Evolutionary conservation across 352 stramenopile genomes (phyloP), one percentile per base, ranked within the genome.

Genomic region (Phytophthora crassamura): DNA sequence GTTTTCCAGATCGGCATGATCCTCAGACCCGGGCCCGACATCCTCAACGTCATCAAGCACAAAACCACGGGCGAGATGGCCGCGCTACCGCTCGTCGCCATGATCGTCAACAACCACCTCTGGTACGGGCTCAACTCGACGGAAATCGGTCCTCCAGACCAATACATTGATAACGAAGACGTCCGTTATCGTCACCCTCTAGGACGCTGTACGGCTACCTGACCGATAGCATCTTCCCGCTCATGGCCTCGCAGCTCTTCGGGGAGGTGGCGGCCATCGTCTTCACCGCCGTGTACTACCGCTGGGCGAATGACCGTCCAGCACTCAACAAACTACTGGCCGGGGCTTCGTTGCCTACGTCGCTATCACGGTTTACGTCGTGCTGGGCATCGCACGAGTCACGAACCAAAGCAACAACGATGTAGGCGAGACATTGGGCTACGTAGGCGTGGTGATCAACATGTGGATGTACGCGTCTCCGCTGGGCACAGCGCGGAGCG

Each of bases 391-490:
- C 11, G 38, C 54, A 10, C 40, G 61, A 7, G 63, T 77, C 15
- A 86, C 74, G 12, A 39, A 69, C 34, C 74, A 82, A 52, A 65
- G 48, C 1, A 4, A 73, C 15, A 38, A 73, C 33, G 32, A 81
- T 36, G 65, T 77, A 3, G 58, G 55, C 14, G 59, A 75, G 20
- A 70, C 64, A 3, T 45, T 82, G 4, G 77, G 77, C 3, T 69
- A 73, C 10, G 69, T 72, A 30, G 67, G 62, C 5, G 38, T 73
- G 16, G 47, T 69, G 20, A 59, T 69, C 58, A 73, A 69, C 28
- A 45, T 77, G 18, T 67, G 64, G 42, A 69, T 77, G 49, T 77
- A 74, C 47, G 59, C 59, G 50, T 78, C 65, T 36, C 65, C 65
- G 0, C 33, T 78, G 35, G 65, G 60, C 33, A 78, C 64, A 5